phyloP scores from a whole-genome alignment of 768 basidiomycete genomes.

The Lactifluus rugatus region DNA sequence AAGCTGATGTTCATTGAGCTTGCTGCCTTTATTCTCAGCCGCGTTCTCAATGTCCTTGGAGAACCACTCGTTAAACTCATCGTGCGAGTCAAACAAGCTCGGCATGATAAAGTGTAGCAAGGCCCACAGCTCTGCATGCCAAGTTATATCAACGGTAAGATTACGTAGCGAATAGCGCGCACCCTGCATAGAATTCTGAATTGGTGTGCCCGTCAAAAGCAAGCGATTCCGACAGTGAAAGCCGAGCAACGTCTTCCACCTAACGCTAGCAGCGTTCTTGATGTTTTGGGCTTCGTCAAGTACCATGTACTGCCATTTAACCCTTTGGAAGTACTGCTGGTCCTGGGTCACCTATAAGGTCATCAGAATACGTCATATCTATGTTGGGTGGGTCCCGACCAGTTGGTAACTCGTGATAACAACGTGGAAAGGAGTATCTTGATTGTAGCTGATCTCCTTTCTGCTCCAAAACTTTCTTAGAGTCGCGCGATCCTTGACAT shows the following conservation, averaged over 20 bases:
- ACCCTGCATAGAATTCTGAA: constrained; percentile 99
- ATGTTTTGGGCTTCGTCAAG: constrained; percentile 99
- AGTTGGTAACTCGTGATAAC: constrained; percentile 96
- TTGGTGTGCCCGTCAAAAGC: constrained; percentile 92
- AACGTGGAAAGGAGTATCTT: constrained; percentile 94
- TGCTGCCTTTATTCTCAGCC: constrained; percentile 81
- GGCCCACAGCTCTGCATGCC: constrained; percentile 81
- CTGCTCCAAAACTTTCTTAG: constrained; percentile 97
- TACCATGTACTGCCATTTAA: constrained; percentile 99
- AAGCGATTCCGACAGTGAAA: constrained; percentile 95
- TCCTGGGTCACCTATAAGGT: constrained; percentile 74
- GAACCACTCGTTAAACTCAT: constrained; percentile 99
- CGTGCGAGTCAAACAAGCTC: constrained; percentile 95
- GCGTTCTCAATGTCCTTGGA: constrained; percentile 98
- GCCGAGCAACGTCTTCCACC: constrained; percentile 95
- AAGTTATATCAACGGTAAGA: background rate
- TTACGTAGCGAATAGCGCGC: constrained; percentile 15
- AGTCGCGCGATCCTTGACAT: constrained; percentile 89
- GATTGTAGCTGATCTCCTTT: constrained; percentile 91
- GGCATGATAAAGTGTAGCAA: constrained; percentile 99
- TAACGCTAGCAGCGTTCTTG: constrained; percentile 90
- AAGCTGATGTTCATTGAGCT: constrained; percentile 90
- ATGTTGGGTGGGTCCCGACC: constrained; percentile 34
- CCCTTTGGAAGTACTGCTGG: constrained; percentile 93
- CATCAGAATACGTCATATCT: background rate